Base-by-base conservation (phyloP, 345 rosid genomes). In the Triadica sebifera region DNA sequence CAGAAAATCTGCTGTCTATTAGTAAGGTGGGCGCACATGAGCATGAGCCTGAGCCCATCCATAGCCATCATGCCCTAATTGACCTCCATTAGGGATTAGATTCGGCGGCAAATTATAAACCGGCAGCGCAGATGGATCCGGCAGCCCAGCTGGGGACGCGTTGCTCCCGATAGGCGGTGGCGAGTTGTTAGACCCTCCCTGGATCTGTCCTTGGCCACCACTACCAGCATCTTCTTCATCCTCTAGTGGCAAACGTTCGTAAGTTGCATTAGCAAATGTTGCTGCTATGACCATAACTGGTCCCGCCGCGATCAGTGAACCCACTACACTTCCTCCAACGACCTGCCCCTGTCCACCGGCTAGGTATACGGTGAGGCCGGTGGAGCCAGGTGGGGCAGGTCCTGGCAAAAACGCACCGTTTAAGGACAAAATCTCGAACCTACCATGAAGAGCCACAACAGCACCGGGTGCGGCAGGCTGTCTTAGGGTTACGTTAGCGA, bases 251-350 rank as follows among this genome's bases (percentile, higher is more conserved):
- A 91, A 67, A 80, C 94, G 87, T 72, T 91, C 97, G 61, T 88
- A 91, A 57, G 97, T 91, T 24, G 97, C 91, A 75, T 91, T 91
- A 12, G 97, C 85, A 75, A 91, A 91, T 41, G 97, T 89, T 29
- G 97, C 97, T 1, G 97, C 94, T 38, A 91, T 85, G n/a, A 89
- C 87, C 91, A 91, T 88, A 12, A 91, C 93, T 0, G 97, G 87
- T 22, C 97, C 97, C 2, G 88, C 93, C 8, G 94, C 91, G 0
- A 88, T 74, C 0, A 91, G 86, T 5, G 94, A 77, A 0, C 97
- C 97, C 4, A 88, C 91, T 8, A 91, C 94, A 70, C 89, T 91
- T 12, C 97, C 97, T 24, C 97, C 97, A 1, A 91, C 86, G 1
- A 91, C 92, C 66, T 91, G 97, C 12, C 97, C 97, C 13, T 91